Base-by-base conservation (phyloP, 345 rosid genomes). In the Sapria himalayana region DNA sequence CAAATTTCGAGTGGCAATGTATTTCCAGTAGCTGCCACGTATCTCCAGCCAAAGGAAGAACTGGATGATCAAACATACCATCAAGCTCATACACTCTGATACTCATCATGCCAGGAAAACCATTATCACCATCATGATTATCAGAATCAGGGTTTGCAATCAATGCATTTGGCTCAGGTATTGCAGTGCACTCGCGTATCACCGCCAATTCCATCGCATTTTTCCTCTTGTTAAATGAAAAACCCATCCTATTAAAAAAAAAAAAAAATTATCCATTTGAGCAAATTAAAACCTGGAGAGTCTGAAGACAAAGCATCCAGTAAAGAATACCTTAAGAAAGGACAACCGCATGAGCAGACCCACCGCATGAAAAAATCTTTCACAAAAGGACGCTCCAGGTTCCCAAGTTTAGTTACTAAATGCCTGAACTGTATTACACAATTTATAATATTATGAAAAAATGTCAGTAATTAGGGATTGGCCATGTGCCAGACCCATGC, bases 51-150 rank as follows among this genome's bases (percentile, higher is more conserved):
- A 89, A 60, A 29, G 94, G 91, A 50, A 89, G 70, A 71, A 72
- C 63, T 7, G 94, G 93, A 70, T 89, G 91, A 53, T 89, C 94
- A 33, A 73, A 82, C 89, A 79, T 89, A 51, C 89, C 92, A 66
- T 82, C 94, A 43, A 82, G 82, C 46, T 89, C 98, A 52, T 81
- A 67, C 51, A 82, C 74, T 63, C 98, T 72, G 36, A 82, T 71
- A 44, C 94, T 89, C 98, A 89, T 82, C 65, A 78, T 85, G 29
- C 97, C 97, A 51, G 97, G 97, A 92, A 94, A 86, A 22, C 94
- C 93, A 40, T 58, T 59, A 58, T 89, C 98, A 62, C 68, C 75
- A 44, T 82, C 93, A 46, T 81, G 80, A 38, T 61, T 71, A 52
- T 82, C 98, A 49, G 76, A 72, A 56, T 89, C 92, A 51, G 67